Percentiles rank a stretch among this genome's conserved stretches.
phyloP scores from a whole-genome alignment of 805 yeast genomes.

The Suhomyces faveliae region DNA sequence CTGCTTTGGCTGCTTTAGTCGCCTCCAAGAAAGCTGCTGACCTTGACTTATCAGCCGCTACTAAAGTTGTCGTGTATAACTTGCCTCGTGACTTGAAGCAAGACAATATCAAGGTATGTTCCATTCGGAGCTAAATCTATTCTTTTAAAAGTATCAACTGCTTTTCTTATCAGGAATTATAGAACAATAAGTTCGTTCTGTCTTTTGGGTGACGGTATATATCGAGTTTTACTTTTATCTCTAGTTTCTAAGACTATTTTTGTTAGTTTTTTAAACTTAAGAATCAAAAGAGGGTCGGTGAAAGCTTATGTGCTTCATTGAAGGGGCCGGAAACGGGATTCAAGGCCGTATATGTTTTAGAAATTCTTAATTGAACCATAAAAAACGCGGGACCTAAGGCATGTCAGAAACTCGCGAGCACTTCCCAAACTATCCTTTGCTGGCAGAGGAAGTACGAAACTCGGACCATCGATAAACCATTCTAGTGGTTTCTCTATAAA shows the following conservation, averaged over 20 bases:
- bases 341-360: background rate
- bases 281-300: background rate
- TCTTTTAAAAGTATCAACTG: background rate
- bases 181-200: background rate
- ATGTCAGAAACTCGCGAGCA: background rate
- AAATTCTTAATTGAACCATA: background rate
- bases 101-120: conserved; percentile 83
- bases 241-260: no score
- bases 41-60: conserved; percentile 56
- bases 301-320: background rate
- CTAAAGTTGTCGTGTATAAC: conserved; percentile 82
- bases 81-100: conserved; percentile 82
- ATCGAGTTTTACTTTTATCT: background rate
- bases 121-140: conserved; percentile 2
- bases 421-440: background rate
- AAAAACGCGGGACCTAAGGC: background rate
- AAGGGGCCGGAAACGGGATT: background rate
- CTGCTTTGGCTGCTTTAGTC: conserved; percentile 18
- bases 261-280: background rate
- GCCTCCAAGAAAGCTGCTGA: conserved; percentile 16
- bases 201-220: conserved; percentile 1
- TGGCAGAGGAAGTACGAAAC: background rate
- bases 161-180: background rate
- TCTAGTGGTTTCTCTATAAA: background rate
- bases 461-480: background rate